These are phyloP conservation scores for Debaryomycetaceae sp. DNA, from an alignment of 1,139 yeast species.

Conservation along the genomic window DNA sequence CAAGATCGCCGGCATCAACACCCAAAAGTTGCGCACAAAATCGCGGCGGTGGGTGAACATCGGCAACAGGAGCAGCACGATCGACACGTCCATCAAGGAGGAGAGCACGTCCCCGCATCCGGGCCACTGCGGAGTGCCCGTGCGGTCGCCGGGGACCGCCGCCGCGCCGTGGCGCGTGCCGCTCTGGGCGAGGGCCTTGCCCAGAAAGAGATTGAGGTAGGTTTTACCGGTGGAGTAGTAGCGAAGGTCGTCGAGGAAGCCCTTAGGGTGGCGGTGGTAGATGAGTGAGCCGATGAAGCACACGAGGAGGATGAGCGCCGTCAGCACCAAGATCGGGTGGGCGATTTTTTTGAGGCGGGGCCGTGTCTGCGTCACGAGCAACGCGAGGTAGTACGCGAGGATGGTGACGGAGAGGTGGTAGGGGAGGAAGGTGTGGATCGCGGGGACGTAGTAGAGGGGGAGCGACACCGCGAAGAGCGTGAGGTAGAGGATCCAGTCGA, in stretches of 20 bases:
- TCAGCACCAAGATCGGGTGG: slow-evolving; percentile 70
- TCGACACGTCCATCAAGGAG: slow-evolving; percentile 70
- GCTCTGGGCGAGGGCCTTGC: slow-evolving; percentile 24
- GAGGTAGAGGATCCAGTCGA: slow-evolving; percentile 54
- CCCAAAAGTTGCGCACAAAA: slow-evolving; percentile 52
- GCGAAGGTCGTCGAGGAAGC: slow-evolving; percentile 46
- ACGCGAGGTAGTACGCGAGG: slow-evolving; percentile 49
- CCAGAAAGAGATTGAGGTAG: slow-evolving; percentile 55
- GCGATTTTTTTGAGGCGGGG: slow-evolving; percentile 46
- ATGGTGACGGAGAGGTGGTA: slow-evolving; percentile 61
- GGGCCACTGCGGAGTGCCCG: slow-evolving; percentile 51
- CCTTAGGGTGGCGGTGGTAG: slow-evolving; percentile 39
- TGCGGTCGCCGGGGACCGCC: slow-evolving; percentile 15
- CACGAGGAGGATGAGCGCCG: slow-evolving; percentile 55
- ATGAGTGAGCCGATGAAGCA: slow-evolving; percentile 59
- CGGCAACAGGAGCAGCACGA: slow-evolving; percentile 71
- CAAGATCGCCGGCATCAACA: slow-evolving; percentile 58
- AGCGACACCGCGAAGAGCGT: slow-evolving; percentile 48
- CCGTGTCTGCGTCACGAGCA: slow-evolving; percentile 46
- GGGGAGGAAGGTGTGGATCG: slow-evolving; percentile 52
- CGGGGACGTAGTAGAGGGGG: slow-evolving; percentile 46
- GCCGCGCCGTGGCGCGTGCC: slow-evolving; percentile 15
- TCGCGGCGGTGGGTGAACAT: slow-evolving; percentile 73
- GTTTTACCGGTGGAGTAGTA: slow-evolving; percentile 68
- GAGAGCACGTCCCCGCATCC: slow-evolving; percentile 78